phyloP scores from a whole-genome alignment of 805 yeast genomes.

The Spencermartinsiella europaea region DNA sequence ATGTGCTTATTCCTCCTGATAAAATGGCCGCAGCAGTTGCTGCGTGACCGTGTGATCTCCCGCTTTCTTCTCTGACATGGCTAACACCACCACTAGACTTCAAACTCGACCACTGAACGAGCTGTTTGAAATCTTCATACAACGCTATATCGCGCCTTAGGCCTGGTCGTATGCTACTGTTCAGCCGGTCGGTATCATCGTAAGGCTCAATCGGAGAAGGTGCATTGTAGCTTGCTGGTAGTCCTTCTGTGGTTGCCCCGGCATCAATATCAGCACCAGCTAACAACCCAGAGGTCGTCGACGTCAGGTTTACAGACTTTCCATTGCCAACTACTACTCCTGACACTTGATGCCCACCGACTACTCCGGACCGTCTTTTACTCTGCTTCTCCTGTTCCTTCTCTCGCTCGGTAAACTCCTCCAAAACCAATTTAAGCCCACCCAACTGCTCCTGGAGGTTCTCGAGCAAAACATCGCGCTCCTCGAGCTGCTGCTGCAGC shows the following conservation, averaged over 20 bases:
- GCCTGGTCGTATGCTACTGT: constrained; percentile 24
- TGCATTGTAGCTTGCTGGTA: neutral
- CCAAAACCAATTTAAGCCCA: constrained; percentile 56
- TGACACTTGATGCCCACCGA: neutral
- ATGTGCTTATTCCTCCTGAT: constrained; percentile 5
- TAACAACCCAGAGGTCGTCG: no score
- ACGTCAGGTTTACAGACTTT: no score
- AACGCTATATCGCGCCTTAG: constrained; percentile 25
- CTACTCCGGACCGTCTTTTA: neutral
- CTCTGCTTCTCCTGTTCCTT: constrained; percentile 5
- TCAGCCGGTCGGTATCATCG: constrained; percentile 18
- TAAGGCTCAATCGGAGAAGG: constrained; percentile 13
- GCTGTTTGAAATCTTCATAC: constrained; percentile 15
- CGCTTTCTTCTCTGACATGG: neutral
- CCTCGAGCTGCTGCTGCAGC: constrained; percentile 71
- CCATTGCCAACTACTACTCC: neutral
- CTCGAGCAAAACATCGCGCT: constrained; percentile 63
- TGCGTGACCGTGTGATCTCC: neutral
- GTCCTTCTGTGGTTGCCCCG: no score
- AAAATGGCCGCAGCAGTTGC: neutral
- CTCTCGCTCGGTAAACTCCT: constrained; percentile 45
- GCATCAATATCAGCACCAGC: neutral
- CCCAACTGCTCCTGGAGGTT: constrained; percentile 61
- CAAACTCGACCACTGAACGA: constrained; percentile 4
- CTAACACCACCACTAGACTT: constrained; percentile 6